Evolutionary conservation across 2,329 filamentous ascomycete genomes (phyloP), one percentile per base, ranked within the genome.

Genomic region (Thielaviopsis cerberus): DNA sequence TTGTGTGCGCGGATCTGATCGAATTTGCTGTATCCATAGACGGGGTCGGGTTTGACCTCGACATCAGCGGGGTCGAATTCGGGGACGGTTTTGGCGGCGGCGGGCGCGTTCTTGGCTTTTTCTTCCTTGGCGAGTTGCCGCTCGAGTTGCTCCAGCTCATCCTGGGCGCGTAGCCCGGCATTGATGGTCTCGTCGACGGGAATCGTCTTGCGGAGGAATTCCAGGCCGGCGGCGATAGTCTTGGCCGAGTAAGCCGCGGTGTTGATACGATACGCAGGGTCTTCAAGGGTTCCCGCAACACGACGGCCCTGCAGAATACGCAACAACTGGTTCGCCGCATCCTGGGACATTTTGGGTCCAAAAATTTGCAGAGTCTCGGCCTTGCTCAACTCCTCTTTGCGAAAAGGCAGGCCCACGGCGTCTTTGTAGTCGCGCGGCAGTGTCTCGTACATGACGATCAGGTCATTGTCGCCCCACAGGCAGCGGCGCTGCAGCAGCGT

Each of bases 221-320:
- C 68, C 58, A 85, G 68, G 0, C 74, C 81, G 50, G 64, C 71
- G 17, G 68, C 65, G 17, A 74, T 69, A 60, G 79, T 72, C 1
- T 67, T 61, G 1, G 67, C 57, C 8, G 69, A 68, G 62, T 71
- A 81, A 10, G 66, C 64, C 1, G 67, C 68, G 26, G 78, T 80
- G 62, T 79, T 74, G 25, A 68, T 62, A 37, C 69, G 68, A 53
- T 78, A 72, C 4, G 69, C 70, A 1, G 80, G 80, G 64, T 84
- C 81, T 11, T 80, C 74, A 50, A 84, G 70, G 2, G 80, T 82
- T 34, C 81, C 81, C 7, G 81, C 79, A 23, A 85, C 79, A 48
- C 81, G 73, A 37, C 80, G 75, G 8, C 81, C 81, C 65, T 85
- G 81, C 13, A 83, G 67, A 54, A 83, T 77, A 56, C 72, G 71